Conservation (phyloP, 345 rosid genomes). For the Isatis tinctoria region DNA sequence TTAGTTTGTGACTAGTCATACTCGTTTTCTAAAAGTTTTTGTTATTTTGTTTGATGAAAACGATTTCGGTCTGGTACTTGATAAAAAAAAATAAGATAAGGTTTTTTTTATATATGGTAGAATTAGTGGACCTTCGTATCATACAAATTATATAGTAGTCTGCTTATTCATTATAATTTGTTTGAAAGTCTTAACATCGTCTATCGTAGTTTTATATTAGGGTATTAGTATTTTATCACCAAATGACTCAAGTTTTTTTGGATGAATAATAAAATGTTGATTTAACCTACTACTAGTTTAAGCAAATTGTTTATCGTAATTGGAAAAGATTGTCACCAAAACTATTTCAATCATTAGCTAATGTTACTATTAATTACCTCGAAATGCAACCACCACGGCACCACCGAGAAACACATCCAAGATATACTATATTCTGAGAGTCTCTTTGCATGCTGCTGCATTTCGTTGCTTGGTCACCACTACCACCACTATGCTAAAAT, state of each 20-base stretch:
- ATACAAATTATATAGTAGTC: neutral
- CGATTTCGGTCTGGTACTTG: neutral
- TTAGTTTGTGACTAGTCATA: conserved; percentile 4
- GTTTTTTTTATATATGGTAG: neutral
- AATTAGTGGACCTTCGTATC: neutral
- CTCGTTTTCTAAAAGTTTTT: neutral
- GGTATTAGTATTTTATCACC: neutral
- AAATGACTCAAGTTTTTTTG: neutral
- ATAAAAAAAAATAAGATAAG: neutral
- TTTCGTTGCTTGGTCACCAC: too few relatives aligned
- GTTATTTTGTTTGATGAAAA: neutral
- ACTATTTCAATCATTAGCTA: too few relatives aligned
- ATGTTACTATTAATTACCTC: too few relatives aligned
- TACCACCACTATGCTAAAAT: too few relatives aligned
- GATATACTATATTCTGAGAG: too few relatives aligned
- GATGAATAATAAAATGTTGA: neutral
- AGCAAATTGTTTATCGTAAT: neutral
- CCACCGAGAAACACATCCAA: too few relatives aligned
- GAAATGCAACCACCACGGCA: too few relatives aligned
- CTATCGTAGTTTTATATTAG: neutral
- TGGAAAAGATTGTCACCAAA: neutral
- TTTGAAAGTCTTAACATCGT: neutral
- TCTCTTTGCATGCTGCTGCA: too few relatives aligned
- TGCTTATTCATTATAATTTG: neutral
- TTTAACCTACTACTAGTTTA: neutral